Conservation (phyloP, 2,329 filamentous ascomycete genomes). For the Fusarium nelsonii region DNA sequence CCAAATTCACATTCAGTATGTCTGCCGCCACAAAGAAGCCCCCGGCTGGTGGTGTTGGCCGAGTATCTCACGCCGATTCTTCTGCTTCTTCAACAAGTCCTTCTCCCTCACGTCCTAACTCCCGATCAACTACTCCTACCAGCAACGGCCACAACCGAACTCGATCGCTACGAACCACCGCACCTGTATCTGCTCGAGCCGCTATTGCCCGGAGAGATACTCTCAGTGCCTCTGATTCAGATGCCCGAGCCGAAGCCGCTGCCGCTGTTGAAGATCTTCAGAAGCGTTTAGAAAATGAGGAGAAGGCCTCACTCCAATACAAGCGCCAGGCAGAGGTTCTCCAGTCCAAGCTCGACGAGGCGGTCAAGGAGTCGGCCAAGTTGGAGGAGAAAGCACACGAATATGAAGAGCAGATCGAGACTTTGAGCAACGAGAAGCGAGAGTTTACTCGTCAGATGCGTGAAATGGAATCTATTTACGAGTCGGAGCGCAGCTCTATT, state of each 20-base stretch:
- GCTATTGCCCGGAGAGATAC: constrained; percentile 72
- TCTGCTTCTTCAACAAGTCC: constrained; percentile 49
- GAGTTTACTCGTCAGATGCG: constrained; percentile 85
- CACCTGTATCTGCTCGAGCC: constrained; percentile 80
- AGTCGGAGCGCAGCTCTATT: constrained; percentile 87
- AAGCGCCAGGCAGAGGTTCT: constrained; percentile 88
- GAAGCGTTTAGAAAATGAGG: constrained; percentile 83
- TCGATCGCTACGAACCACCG: constrained; percentile 73
- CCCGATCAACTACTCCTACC: constrained; percentile 60
- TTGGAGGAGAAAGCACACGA: constrained; percentile 91
- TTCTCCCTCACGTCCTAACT: constrained; percentile 55
- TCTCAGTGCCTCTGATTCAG: constrained; percentile 70
- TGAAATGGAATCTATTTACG: constrained; percentile 93
- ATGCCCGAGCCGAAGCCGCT: constrained; percentile 82
- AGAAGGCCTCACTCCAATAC: constrained; percentile 80
- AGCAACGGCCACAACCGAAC: constrained; percentile 63
- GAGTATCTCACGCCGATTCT: constrained; percentile 58
- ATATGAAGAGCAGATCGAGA: constrained; percentile 84
- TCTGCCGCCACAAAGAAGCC: constrained; percentile 67
- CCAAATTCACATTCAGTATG: constrained; percentile 54
- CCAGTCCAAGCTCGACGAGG: constrained; percentile 87
- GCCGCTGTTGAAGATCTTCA: constrained; percentile 86
- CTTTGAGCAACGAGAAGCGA: constrained; percentile 84
- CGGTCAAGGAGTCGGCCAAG: constrained; percentile 83
- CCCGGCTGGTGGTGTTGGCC: constrained; percentile 61